Evolutionary conservation across 805 yeast genomes (phyloP).

Genomic region (Kluyveromyces starmeri): DNA sequence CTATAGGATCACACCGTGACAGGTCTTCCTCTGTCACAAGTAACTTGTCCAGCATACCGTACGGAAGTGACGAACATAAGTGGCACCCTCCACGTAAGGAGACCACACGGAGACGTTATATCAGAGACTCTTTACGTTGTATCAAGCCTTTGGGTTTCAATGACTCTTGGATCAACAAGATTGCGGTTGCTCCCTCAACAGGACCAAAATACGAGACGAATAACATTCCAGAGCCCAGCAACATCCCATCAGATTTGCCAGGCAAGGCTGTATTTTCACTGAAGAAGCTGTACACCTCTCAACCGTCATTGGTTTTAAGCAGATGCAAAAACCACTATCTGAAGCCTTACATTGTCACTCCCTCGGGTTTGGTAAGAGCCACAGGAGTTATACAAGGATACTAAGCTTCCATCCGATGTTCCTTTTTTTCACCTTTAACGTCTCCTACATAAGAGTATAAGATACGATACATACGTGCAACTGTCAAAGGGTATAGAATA

Average conservation of each 20-base stretch:
- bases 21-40: conserved; percentile 21
- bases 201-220: conserved; percentile 20
- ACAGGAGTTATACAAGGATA: too few relatives aligned
- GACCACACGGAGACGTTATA: conserved; percentile 32
- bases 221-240: conserved; percentile 18
- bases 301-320: conserved; percentile 9
- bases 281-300: conserved; percentile 4
- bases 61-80: conserved; percentile 28
- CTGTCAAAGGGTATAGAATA: too few relatives aligned
- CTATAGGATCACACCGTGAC: conserved; percentile 9
- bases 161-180: conserved; percentile 46
- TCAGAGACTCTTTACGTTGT: conserved; percentile 48
- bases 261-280: conserved; percentile 1
- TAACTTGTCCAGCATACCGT: conserved; percentile 17
- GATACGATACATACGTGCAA: too few relatives aligned
- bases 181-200: conserved; percentile 28
- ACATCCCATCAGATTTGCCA: conserved; percentile 3
- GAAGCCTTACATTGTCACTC: conserved; percentile 23
- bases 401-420: too few relatives aligned
- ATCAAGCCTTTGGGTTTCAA: conserved; percentile 44
- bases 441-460: too few relatives aligned
- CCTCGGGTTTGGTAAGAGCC: conserved; percentile 19
- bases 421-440: too few relatives aligned
- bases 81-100: conserved; percentile 42
- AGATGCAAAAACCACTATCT: conserved; percentile 24